Base-by-base conservation (phyloP, 768 basidiomycete genomes). In the Lentinula edodes region DNA sequence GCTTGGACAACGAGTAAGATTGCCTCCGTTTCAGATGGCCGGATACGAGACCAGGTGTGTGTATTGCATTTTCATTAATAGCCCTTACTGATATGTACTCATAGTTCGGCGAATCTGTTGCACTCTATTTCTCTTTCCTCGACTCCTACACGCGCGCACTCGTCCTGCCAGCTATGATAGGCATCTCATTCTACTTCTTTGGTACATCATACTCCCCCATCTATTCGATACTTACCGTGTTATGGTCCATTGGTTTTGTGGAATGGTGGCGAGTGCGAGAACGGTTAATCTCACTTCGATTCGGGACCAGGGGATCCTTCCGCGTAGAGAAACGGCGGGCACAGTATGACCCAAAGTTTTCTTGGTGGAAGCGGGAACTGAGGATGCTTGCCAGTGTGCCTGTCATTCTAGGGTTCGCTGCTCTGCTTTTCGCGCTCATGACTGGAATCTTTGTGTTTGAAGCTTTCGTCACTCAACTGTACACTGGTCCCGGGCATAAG, bases 191-290 rank as follows among this genome's bases (percentile, higher is more conserved):
- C 70, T 93, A 86, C 75, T 81, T 86, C 73, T 80, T 90, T 67
- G 82, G 84, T 32, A 79, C 81, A 0, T 83, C 88, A 0, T 98
- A 94, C 73, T 88, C 89, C 8, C 82, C 89, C 10, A 51, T 83
- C 4, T 98, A 94, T 71, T 93, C 93, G 0, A 73, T 81, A 58
- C 73, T 91, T 20, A 75, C 96, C 52, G 83, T 86, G n/a, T 59
- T 94, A 2, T 99, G 95, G 91, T 88, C 90, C 0, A 79, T 93
- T 52, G 72, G 82, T 18, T 96, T 95, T 67, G 89, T 95, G 63
- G 95, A 98, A 72, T 89, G 87, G 78, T 99, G 96, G 95, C 83
- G 90, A 28, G 83, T 97, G 38, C 84, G 84, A 62, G 93, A 98
- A 73, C 85, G 89, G 12, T 84, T 88, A 46, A 77, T 97, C 20